Base-by-base conservation (phyloP, 108 stramenopile genomes). In the Schizochytrium sp. region DNA sequence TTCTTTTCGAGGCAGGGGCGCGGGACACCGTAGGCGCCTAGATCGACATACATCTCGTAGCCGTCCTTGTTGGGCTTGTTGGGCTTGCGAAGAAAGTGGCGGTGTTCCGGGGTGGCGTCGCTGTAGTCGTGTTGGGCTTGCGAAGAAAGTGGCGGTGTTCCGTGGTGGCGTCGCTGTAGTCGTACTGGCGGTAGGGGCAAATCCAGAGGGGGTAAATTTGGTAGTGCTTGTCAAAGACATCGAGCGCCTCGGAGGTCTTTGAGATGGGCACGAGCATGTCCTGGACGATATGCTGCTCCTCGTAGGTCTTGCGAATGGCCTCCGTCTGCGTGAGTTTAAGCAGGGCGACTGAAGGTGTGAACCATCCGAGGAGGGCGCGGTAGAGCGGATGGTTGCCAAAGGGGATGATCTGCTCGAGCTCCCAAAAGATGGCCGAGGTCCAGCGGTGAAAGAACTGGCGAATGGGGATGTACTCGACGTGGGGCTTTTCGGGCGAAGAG, bases 381-480 rank as follows among this genome's bases (percentile, higher is more conserved):
- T 91, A 95, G 44, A 93, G 51, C 10, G 91, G 89, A 72, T 94
- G 89, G 91, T 95, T 93, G 25, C 92, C 91, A 69, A 92, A 92
- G 28, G 95, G 95, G 83, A 95, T 94, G 89, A 95, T 92, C 47
- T 90, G 57, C 71, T 94, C 92, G 25, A 57, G 87, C n/a, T 95
- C 95, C 95, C 95, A 95, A 89, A 95, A 95, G 51, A 95, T 89
- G 29, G 88, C 63, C 59, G 87, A 87, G 28, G 94, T 94, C 88
- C 91, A 90, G 41, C 95, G 92, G 88, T 95, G 95, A 58, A 92
- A 94, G 88, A 92, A 95, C 90, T 94, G 88, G 29, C 60, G 71
- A 43, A 93, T 41, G 53, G 95, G 95, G 72, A 94, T 93, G 88
- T 92, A 93, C 72, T 95, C 95, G 23, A 90, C 90, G 43, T 58